Evolutionary conservation across 768 basidiomycete genomes (phyloP), one percentile per base, ranked within the genome.

Genomic region (Trichaptum fuscoviolaceum): DNA sequence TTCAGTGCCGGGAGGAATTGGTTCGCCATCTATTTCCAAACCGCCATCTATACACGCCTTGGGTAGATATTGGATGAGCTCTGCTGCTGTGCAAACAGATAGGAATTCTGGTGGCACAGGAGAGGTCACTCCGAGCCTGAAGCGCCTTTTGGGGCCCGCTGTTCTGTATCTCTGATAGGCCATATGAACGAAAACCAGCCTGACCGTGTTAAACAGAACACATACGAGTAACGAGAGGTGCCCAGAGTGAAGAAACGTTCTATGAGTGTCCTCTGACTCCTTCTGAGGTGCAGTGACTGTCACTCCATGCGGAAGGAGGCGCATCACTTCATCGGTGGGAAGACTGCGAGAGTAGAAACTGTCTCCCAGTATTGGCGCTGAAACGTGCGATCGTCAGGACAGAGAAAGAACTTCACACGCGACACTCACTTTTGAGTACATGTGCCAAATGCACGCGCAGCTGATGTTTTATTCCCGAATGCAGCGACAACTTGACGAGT

Each of bases 341-440:
- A 35, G 70, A 66, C 63, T 82, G 5, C 71, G 75, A 52, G 86
- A 82, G 70, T 89, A 84, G 1, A 83, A 67, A 0, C 71, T 71
- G 70, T 91, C 89, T 1, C 90, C 89, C 10, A 91, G 77, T 62
- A 91, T 85, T 20, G 89, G 89, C 30, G 85, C 89, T 91, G 67
- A 62, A 60, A 61, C 52, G 57, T 58, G 9, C 23, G 24, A 63
- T 57, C 8, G 59, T 76, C 65, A 71, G 57, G 20, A 67, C 62
- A 26, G 63, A 64, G 58, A 27, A 58, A 12, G 63, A 52, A 67
- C 58, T 35, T 24, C 61, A 10, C 27, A 18, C 42, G 27, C 7
- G 23, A 52, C 18, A 70, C 77, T 15, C 66, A 85, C 88, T 75
- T 63, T 80, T 78, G 64, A 89, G 72, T 65, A 76, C 77, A 62